Base-by-base conservation (phyloP, 2,329 filamentous ascomycete genomes). In the Xylariales sp. region DNA sequence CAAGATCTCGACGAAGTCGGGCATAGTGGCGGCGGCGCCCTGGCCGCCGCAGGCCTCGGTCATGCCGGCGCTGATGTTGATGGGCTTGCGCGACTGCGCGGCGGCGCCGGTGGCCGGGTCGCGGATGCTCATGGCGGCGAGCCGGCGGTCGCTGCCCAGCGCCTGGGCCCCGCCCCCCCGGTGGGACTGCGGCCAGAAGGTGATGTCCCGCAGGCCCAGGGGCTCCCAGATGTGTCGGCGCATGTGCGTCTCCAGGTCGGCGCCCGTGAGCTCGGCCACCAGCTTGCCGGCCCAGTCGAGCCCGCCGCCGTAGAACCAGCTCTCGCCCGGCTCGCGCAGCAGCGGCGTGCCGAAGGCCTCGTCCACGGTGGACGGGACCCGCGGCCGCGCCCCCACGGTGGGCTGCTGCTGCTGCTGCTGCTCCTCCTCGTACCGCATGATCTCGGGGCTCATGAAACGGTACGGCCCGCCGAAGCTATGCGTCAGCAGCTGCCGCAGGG, bases 381-480 rank as follows among this genome's bases (percentile, higher is more conserved):
- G n/a, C n/a, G n/a, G n/a, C n/a, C n/a, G n/a, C n/a, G n/a, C n/a
- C 4, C 29, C 29, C 13, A 6, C 21, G 10, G 15, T 31, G 2
- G 15, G 10, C 4, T 24, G 6, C 0, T 24, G 5, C 11, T 33
- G 29, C n/a, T 40, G 40, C 6, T 15, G 13, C n/a, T 40, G 40
- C 6, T 15, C 11, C 5, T 40, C 25, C 18, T 29, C 36, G 31
- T 36, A 42, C 13, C 15, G 28, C 13, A 23, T 16, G 14, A 42
- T 40, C n/a, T 42, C 32, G 4, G 31, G 13, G 20, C 19, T 33
- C 14, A 62, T 32, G 32, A 63, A 62, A 23, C 59, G 53, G 48
- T 75, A 75, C 5, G 45, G 49, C 1, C 58, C 43, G 2, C 72
- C 72, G 1, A 64, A 59, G 19, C 62, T 65, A 46, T 76, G 72